Percentiles rank a stretch among this genome's conserved stretches.
These are phyloP conservation scores for Linnemannia schmuckeri DNA, from an alignment of 192 early-diverging fungal genomes.

Conservation along the genomic window DNA sequence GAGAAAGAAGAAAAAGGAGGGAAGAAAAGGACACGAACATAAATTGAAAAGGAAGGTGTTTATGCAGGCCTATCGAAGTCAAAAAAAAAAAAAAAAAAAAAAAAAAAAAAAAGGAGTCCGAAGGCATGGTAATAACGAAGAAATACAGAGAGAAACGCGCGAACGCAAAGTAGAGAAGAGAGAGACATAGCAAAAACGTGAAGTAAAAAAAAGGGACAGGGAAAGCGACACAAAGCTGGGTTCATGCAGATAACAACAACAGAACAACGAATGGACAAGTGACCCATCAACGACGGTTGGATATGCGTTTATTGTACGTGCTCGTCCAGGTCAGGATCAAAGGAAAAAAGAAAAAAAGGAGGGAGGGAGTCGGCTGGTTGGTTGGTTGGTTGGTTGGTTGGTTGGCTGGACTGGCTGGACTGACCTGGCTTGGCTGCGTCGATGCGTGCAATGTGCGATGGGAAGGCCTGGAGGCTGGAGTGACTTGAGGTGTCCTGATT, in stretches of 20 bases:
- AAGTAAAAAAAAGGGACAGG: not conserved
- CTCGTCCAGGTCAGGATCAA: not conserved
- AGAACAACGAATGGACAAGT: not conserved
- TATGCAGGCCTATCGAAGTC: not conserved
- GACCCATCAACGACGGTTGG: slow-evolving; percentile 2
- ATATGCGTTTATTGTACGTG: not conserved
- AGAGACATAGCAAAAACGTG: not conserved
- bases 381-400: not conserved
- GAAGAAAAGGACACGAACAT: not conserved
- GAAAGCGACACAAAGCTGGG: slow-evolving; percentile 8
- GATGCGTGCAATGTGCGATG: too few species aligned
- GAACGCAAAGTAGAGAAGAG: not conserved
- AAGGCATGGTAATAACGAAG: not conserved
- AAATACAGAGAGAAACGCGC: not conserved
- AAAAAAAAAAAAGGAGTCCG: slow-evolving; percentile 4
- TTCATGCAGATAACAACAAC: not conserved
- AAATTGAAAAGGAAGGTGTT: not conserved
- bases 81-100: slow-evolving; percentile 11
- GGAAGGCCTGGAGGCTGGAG: not conserved
- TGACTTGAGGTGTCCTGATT: not conserved
- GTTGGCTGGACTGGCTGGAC: not conserved
- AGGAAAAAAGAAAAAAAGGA: not conserved
- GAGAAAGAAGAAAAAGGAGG: not conserved
- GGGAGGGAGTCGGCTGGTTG: slow-evolving; percentile 2
- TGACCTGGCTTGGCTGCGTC: too few species aligned